phyloP scores from a whole-genome alignment of 768 basidiomycete genomes.

The Boletus edulis region DNA sequence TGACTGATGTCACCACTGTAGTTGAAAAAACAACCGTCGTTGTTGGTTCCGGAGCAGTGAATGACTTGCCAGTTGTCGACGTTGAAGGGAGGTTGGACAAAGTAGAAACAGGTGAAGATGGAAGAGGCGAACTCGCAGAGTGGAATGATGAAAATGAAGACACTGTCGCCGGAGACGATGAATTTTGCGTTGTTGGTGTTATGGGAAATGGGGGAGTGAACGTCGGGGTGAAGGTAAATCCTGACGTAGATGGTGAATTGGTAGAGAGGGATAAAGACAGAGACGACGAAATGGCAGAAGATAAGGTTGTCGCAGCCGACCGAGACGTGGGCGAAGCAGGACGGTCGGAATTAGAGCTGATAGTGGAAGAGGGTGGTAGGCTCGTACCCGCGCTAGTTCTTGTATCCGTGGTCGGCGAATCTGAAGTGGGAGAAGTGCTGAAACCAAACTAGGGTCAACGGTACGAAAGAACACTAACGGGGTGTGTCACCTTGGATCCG shows the following conservation, averaged over 20 bases:
- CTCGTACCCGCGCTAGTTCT: conserved; percentile 20
- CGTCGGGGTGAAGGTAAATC: not conserved
- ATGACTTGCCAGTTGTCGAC: not conserved
- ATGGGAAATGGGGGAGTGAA: not conserved
- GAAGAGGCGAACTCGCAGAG: not conserved
- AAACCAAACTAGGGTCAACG: conserved; percentile 2
- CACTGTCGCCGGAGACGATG: not conserved
- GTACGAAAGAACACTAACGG: not conserved
- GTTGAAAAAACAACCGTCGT: conserved; percentile 15
- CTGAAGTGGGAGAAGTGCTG: not conserved
- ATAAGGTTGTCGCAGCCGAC: not conserved
- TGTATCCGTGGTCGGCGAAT: conserved; percentile 1
- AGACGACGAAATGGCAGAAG: not conserved
- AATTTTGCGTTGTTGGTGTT: not conserved
- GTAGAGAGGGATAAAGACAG: not conserved
- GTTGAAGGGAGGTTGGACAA: not conserved
- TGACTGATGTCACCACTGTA: conserved; percentile 10
- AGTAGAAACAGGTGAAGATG: not conserved
- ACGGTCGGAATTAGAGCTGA: conserved; percentile 18
- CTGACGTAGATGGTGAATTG: not conserved
- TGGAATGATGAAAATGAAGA: not conserved
- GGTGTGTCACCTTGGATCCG: conserved; percentile 13
- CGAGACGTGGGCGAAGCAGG: not conserved
- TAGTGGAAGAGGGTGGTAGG: conserved; percentile 4
- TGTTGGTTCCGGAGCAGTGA: not conserved